phyloP scores from a whole-genome alignment of 108 stramenopile genomes.

The Skeletonema menzelii region DNA sequence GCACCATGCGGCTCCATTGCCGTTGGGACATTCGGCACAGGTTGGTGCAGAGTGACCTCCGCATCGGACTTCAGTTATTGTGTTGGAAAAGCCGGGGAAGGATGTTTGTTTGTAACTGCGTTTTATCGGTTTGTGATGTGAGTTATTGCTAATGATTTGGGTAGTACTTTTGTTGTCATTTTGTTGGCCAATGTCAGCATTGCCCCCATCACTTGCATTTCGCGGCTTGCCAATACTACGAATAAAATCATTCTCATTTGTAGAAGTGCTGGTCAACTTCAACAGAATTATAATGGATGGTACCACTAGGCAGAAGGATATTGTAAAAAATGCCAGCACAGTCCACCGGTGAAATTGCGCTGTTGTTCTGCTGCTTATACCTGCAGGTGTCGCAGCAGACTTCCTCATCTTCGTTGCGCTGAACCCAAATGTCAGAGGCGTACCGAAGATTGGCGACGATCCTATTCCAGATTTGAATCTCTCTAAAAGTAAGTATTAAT shows the following conservation, averaged over 20 bases:
- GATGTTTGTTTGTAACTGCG: neutral
- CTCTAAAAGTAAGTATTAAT: too few species aligned
- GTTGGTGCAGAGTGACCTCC: conserved; percentile 42
- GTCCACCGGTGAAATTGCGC: neutral
- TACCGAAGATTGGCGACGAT: too few species aligned
- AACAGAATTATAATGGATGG: neutral
- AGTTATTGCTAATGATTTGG: neutral
- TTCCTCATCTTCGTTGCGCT: too few species aligned
- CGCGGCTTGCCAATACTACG: too few species aligned
- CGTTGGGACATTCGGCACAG: conserved; percentile 42
- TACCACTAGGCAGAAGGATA: neutral
- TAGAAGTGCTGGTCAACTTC: neutral
- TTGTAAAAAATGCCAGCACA: neutral
- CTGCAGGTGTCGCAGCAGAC: too few species aligned
- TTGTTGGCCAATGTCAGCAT: neutral
- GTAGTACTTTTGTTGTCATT: neutral
- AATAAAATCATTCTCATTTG: neutral
- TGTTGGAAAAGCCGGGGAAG: conserved; percentile 26
- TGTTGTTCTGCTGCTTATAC: too few species aligned
- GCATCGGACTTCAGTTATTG: conserved; percentile 12
- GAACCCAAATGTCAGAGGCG: too few species aligned
- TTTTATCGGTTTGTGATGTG: neutral
- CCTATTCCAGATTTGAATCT: too few species aligned
- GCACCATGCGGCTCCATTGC: conserved; percentile 44
- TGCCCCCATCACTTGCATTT: too few species aligned